Percentiles rank a stretch among this genome's conserved stretches.
Conservation (phyloP, 2,329 filamentous ascomycete genomes). For the Thielaviopsis punctulata region DNA sequence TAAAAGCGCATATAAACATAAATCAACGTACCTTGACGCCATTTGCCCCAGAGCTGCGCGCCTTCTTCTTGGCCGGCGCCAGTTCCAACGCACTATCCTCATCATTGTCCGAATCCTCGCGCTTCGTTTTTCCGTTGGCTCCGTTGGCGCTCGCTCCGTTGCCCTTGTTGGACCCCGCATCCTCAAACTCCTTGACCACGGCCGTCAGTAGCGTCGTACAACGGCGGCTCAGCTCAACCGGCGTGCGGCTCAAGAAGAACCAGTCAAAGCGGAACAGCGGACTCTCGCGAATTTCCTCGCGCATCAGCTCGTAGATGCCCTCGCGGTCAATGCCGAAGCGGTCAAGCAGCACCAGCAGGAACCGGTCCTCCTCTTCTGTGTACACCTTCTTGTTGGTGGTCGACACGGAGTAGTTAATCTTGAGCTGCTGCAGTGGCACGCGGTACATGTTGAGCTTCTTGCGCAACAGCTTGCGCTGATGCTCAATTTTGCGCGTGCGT, state of each 20-base stretch:
- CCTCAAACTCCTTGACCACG: conserved; percentile 87
- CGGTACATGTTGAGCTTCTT: conserved; percentile 95
- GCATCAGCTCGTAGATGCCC: conserved; percentile 76
- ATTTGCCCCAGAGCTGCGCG: conserved; percentile 40
- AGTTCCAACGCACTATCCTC: conserved; percentile 65
- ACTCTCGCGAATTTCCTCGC: conserved; percentile 90
- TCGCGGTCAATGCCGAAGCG: conserved; percentile 85
- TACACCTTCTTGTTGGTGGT: conserved; percentile 99
- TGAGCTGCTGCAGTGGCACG: conserved; percentile 93
- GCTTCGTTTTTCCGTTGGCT: conserved; percentile 49
- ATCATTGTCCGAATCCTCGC: conserved; percentile 72
- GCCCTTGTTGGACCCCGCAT: conserved; percentile 31
- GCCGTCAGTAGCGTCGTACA: conserved; percentile 91
- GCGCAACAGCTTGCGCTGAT: conserved; percentile 80
- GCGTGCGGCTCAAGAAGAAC: conserved; percentile 94
- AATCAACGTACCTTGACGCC: conserved; percentile 56
- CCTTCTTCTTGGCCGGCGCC: conserved; percentile 85
- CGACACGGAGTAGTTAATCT: conserved; percentile 96
- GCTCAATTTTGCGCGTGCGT: conserved; percentile 70
- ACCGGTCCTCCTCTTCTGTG: conserved; percentile 93
- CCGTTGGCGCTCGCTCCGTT: conserved; percentile 28
- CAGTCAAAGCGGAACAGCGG: conserved; percentile 96
- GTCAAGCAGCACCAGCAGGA: conserved; percentile 83
- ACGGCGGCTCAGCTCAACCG: conserved; percentile 76
- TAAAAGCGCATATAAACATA: background rate